phyloP scores from a whole-genome alignment of 495 filamentous ascomycete genomes.

The Chlorociboria aeruginascens region DNA sequence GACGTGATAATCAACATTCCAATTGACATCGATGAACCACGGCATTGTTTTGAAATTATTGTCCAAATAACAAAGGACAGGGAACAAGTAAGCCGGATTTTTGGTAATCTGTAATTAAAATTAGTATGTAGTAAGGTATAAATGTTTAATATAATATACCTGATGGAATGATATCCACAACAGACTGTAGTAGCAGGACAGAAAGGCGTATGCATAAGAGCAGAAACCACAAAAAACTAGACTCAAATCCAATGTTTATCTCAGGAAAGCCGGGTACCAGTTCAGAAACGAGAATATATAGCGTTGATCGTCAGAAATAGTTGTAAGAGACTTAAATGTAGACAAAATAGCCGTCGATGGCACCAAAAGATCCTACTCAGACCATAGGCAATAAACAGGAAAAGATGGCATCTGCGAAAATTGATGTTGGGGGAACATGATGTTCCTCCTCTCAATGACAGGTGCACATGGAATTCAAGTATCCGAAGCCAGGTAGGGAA shows the following conservation, averaged over 20 bases:
- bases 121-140: background rate
- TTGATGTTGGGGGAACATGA: background rate
- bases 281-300: background rate
- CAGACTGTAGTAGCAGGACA: background rate
- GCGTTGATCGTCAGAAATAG: background rate
- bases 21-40: too few species aligned
- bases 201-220: background rate
- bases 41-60: too few species aligned
- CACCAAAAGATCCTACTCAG: background rate
- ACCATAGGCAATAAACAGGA: background rate
- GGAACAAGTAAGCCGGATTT: too few species aligned
- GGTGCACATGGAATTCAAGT: background rate
- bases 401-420: background rate
- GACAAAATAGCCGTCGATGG: background rate
- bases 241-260: background rate
- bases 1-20: too few species aligned
- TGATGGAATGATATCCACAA: background rate
- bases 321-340: background rate
- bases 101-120: too few species aligned
- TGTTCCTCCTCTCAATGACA: conserved; percentile 1
- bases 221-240: background rate
- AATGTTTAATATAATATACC: background rate
- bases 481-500: background rate
- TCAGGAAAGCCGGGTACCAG: background rate
- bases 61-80: too few species aligned